Conservation (phyloP, 352 stramenopile species). For the Globisporangium sylvaticum region DNA sequence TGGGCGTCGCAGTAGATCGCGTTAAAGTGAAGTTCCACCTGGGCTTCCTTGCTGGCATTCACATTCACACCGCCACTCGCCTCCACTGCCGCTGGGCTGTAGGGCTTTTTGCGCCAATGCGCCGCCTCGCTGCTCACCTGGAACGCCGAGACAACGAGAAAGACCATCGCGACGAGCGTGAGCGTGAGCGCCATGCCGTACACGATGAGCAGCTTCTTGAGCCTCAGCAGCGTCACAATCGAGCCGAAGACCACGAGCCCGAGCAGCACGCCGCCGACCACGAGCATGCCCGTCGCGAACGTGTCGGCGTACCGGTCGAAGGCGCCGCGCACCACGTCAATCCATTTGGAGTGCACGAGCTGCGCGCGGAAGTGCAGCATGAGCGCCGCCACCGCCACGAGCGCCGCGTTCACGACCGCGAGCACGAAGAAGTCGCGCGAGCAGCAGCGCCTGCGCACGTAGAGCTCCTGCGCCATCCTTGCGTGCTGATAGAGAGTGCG, state of each 20-base stretch:
- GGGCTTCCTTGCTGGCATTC: constrained; percentile 5
- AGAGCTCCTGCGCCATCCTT: constrained; percentile 4
- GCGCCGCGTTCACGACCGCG: constrained; percentile 1
- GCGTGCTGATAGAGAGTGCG: not conserved
- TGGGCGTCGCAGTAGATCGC: constrained; percentile 15
- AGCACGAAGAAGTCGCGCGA: constrained; percentile 14
- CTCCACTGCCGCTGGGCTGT: too few relatives aligned
- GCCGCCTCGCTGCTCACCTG: constrained; percentile 7
- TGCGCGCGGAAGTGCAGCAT: constrained; percentile 5
- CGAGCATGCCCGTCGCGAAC: constrained; percentile 10
- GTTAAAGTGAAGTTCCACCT: constrained; percentile 14
- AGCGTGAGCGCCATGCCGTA: constrained; percentile 13
- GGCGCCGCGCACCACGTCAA: constrained; percentile 10
- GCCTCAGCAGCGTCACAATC: constrained; percentile 4
- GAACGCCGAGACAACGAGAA: constrained; percentile 13
- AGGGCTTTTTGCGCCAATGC: not conserved
- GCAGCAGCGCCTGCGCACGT: constrained; percentile 8
- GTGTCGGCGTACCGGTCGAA: constrained; percentile 13
- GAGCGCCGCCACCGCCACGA: constrained; percentile 2
- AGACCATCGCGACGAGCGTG: constrained; percentile 7
- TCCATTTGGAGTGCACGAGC: constrained; percentile 10
- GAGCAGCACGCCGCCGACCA: constrained; percentile 2
- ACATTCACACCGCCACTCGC: not conserved
- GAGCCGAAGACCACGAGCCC: constrained; percentile 9
- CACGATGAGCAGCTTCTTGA: constrained; percentile 13